Evolutionary conservation across 768 basidiomycete genomes (phyloP), one percentile per base, ranked within the genome.

Genomic region (Astraeus odoratus): DNA sequence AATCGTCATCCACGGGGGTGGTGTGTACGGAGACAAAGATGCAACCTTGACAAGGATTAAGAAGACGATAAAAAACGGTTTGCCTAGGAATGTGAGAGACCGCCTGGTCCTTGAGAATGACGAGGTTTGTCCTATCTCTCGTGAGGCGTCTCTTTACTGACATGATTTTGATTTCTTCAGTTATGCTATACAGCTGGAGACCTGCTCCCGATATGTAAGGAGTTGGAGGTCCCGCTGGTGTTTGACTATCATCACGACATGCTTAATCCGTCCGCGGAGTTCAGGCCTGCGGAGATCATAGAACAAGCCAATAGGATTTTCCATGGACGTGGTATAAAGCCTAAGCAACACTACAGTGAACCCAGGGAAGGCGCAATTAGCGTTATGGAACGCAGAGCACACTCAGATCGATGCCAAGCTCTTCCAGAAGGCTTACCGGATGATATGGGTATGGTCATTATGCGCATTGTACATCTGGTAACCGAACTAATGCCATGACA

Each of bases 91-190:
- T 19, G 80, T 90, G 47, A 78, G 85, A 49, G 73, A 73, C 12
- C 73, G 94, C 36, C 61, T 94, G 18, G 92, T 91, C 2, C 70
- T 93, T n/a, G 94, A 97, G 65, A 97, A 96, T 49, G 94, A 96
- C 52, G 94, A 97, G 70, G 88, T 86, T 46, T 33, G 67, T 56
- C 26, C 40, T 22, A 7, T 7, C 30, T 20, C 4, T 8, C 26
- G 3, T 23, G 19, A 39, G 22, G 25, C 16, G 29, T 24, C 16
- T 15, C 1, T 39, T 3, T 9, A 10, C 4, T n/a, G 15, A 22
- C 7, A 10, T 31, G 49, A 19, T 54, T n/a, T n/a, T 38, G 15
- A 26, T 18, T 18, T 43, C 13, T 35, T 8, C 39, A 76, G 73
- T 55, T 96, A 52, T 95, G 91, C 57, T 96, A 93, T 63, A 89